Base-by-base conservation (phyloP, 169 alveolate genomes). In the Sarcocystis neurona region DNA sequence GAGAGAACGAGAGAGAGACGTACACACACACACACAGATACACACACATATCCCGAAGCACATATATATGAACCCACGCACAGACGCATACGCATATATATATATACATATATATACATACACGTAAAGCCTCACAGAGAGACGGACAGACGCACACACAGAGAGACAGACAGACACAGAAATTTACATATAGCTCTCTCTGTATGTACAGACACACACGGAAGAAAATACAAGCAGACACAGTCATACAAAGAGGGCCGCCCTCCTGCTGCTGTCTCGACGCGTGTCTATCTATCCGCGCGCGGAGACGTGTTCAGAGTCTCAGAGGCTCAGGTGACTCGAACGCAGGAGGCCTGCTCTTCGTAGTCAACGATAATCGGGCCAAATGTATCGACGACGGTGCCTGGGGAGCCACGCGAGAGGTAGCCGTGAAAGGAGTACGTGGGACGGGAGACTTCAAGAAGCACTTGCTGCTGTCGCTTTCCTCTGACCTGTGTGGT, bases 331-430 rank as follows among this genome's bases (percentile, higher is more conserved):
- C 46, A 72, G 15, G 34, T 39, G 53, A 39, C 27, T 18, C 53
- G 84, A 50, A 87, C 56, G 47, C 91, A 87, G 75, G 87, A 87
- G 32, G 91, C 91, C 72, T 77, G 91, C 46, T 87, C 91, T 66
- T 87, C 88, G 74, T 74, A 87, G 80, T 87, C 91, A 53, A 87
- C 75, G 74, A 58, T 56, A 60, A 87, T 32, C 1, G 91, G 91
- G 8, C 75, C 75, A 39, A 87, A 87, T 12, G 78, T 37, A 44
- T 53, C 79, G 34, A 72, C 20, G 53, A 72, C 56, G n/a, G n/a
- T n/a, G 48, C 78, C 77, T n/a, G 47, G 43, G 32, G 34, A 23
- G 75, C 63, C 77, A 8, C 58, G 18, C 82, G 41, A 70, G 39
- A 87, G 88, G 8, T 77, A 74, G 4, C 91, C 91, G 0, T 68